phyloP scores from a whole-genome alignment of 176 grass and related monocot species.

The Carex scoparia region DNA sequence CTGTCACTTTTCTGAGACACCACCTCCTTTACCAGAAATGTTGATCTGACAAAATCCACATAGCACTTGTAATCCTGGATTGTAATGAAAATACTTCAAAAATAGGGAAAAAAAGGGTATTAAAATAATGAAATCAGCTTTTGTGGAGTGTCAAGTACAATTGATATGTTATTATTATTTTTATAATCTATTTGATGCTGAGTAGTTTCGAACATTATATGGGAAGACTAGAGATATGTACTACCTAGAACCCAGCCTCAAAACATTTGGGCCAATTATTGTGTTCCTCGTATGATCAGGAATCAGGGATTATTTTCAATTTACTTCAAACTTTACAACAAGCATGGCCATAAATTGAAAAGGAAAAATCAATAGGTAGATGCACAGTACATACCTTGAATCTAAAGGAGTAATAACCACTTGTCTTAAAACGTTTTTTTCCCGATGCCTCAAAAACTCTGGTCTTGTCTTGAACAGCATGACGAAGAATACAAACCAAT shows the following conservation, averaged over 20 bases:
- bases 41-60: constrained; percentile 80
- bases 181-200: not conserved
- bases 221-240: not conserved
- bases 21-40: constrained; percentile 65
- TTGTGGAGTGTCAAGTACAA: not conserved
- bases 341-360: not conserved
- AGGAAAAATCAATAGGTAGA: not conserved
- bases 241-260: not conserved
- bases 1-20: constrained; percentile 23
- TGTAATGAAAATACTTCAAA: not conserved
- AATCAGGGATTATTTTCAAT: not conserved
- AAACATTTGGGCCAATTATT: not conserved
- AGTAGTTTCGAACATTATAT: not conserved
- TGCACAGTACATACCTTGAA: constrained; percentile 43
- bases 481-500: constrained; percentile 72
- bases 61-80: constrained; percentile 75
- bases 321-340: not conserved
- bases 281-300: not conserved
- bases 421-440: constrained; percentile 75
- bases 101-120: not conserved
- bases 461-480: constrained; percentile 55
- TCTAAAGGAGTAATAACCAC: constrained; percentile 80
- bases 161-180: not conserved
- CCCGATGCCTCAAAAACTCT: constrained; percentile 63
- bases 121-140: not conserved